Base-by-base conservation (phyloP, 768 basidiomycete genomes). In the Lactarius sp. region DNA sequence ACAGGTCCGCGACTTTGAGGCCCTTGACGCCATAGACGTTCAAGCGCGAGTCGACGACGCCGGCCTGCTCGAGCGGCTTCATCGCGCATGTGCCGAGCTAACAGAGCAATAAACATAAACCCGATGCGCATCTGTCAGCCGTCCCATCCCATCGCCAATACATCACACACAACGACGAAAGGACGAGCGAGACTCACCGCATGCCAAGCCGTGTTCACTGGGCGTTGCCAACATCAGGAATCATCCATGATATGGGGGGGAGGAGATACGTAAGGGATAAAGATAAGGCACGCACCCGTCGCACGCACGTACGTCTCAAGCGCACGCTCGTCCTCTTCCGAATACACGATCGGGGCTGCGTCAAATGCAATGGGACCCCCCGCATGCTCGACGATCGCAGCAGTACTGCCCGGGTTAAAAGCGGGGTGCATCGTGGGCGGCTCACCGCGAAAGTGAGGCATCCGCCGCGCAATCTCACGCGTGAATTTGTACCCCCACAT, bases 51-150 rank as follows among this genome's bases (percentile, higher is more conserved):
- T 89, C 84, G 8, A 89, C 83, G 4, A 88, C 87, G 14, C 86
- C 86, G 6, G 79, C 81, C 46, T 77, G 60, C 18, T 81, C 77
- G 20, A 79, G 78, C 3, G 84, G 78, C 70, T 86, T 86, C 86
- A 88, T 87, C 0, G 84, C 80, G 62, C 85, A 87, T 0, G 85
- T 87, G 46, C 85, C 85, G 14, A 85, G 75, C 84, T 86, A 60
- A 44, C 2, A 61, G 31, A 36, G 60, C 20, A 3, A 12, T 39
- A n/a, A 47, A 42, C 27, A 27, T 27, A 27, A 27, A 27, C 27
- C 2, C 12, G 14, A 36, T 6, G 20, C 18, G 34, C 14, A 34
- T 56, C 16, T 10, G 34, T 33, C 6, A 49, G 20, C 10, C 16
- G 5, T 41, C n/a, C n/a, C 14, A 39, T 39, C 27, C 10, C 37